These are phyloP conservation scores for Purpureocillium lavendulum DNA, from an alignment of 2,329 filamentous ascomycete genomes.

Conservation along the genomic window DNA sequence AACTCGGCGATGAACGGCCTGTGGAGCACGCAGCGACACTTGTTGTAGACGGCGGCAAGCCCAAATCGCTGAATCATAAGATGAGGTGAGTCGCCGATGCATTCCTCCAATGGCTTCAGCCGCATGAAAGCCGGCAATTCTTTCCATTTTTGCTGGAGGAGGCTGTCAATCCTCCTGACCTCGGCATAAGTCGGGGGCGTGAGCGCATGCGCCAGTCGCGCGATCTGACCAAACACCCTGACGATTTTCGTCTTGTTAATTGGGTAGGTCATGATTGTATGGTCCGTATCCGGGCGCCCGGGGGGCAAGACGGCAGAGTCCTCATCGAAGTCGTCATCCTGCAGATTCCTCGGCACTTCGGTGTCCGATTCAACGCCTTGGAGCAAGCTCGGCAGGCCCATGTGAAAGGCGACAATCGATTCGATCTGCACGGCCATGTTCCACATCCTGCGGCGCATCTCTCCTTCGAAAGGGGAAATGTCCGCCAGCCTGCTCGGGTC, in stretches of 20 bases:
- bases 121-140: slow-evolving; percentile 39
- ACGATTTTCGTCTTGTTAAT: slow-evolving; percentile 42
- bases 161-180: slow-evolving; percentile 37
- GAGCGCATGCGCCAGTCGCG: slow-evolving; percentile 39
- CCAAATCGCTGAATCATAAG: slow-evolving; percentile 45
- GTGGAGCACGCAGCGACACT: slow-evolving; percentile 47
- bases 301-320: slow-evolving; percentile 45
- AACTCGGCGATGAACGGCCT: slow-evolving; percentile 41
- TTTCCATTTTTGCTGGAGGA: slow-evolving; percentile 36
- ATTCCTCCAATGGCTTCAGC: slow-evolving; percentile 37
- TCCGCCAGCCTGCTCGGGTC: slow-evolving; percentile 43
- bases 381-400: slow-evolving; percentile 60
- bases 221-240: slow-evolving; percentile 40
- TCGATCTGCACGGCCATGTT: slow-evolving; percentile 51
- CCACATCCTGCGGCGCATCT: slow-evolving; percentile 47
- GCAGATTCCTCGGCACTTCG: slow-evolving; percentile 49
- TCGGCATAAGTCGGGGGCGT: slow-evolving; percentile 38
- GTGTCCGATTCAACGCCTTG: slow-evolving; percentile 57
- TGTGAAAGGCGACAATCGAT: slow-evolving; percentile 56
- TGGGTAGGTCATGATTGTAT: slow-evolving; percentile 49
- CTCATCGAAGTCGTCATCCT: slow-evolving; percentile 57
- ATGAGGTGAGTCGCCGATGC: slow-evolving; percentile 37
- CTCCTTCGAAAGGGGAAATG: slow-evolving; percentile 42
- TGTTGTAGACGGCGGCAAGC: slow-evolving; percentile 43
- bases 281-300: slow-evolving; percentile 46